Conservation (phyloP, 1,284 basidiomycete species). For the Psilocybe mexicana region DNA sequence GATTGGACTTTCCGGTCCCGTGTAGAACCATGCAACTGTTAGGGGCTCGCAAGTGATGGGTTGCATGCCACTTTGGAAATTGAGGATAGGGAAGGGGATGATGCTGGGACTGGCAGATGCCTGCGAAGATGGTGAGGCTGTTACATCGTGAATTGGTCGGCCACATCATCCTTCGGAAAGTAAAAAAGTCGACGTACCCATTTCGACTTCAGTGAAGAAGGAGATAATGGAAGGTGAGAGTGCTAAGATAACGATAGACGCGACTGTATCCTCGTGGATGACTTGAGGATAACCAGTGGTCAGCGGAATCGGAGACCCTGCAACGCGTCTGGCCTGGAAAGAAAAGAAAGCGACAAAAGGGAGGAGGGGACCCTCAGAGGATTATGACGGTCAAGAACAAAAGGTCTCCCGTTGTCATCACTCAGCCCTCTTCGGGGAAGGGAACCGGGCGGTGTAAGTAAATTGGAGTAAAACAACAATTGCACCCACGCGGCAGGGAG, state of each 20-base stretch:
- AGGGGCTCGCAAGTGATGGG: constrained; percentile 36
- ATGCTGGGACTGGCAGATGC: constrained; percentile 5
- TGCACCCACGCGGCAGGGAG: constrained; percentile 5
- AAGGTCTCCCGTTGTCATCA: constrained; percentile 7
- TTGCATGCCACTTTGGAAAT: constrained; percentile 26
- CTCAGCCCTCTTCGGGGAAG: constrained; percentile 1
- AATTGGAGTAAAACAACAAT: constrained; percentile 7
- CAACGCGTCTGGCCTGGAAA: neutral
- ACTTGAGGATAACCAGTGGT: neutral
- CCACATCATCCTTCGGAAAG: neutral
- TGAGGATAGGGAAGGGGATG: constrained; percentile 17
- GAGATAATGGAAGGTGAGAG: constrained; percentile 14
- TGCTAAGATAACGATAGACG: constrained; percentile 21
- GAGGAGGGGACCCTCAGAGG: neutral
- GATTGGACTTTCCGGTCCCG: constrained; percentile 28
- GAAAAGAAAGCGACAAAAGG: neutral
- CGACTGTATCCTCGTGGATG: neutral
- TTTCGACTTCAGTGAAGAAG: constrained; percentile 26
- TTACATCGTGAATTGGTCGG: neutral
- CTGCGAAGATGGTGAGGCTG: constrained; percentile 9
- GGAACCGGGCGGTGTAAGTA: constrained; percentile 2
- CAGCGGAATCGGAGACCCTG: neutral
- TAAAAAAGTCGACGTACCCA: constrained; percentile 7
- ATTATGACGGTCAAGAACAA: constrained; percentile 11
- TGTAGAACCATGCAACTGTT: constrained; percentile 42